These are phyloP conservation scores for Ochromonadaceae sp. DNA, from an alignment of 352 stramenopile species.

Conservation along the genomic window DNA sequence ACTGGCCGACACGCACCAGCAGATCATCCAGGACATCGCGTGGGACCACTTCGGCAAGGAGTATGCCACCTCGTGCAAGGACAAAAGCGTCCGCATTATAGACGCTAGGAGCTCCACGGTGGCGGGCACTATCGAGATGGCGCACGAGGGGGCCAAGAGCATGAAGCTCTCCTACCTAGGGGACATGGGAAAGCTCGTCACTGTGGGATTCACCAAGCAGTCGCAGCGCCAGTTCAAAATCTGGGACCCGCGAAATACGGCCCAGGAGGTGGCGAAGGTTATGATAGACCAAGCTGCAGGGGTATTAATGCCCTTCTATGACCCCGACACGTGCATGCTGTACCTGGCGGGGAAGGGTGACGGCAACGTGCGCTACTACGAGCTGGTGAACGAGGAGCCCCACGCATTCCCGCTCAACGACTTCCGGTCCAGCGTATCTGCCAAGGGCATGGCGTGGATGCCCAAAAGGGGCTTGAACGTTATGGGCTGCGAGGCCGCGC, in stretches of 20 bases:
- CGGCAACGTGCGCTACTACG: constrained; percentile 96
- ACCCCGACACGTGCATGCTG: constrained; percentile 89
- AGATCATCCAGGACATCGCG: constrained; percentile 89
- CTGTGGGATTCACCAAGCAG: constrained; percentile 88
- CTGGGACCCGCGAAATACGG: constrained; percentile 64
- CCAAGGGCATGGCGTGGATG: constrained; percentile 92
- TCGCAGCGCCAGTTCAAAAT: constrained; percentile 78
- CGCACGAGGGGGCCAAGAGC: constrained; percentile 92
- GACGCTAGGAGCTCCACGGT: constrained; percentile 72
- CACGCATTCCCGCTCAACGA: constrained; percentile 64
- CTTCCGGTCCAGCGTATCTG: constrained; percentile 77
- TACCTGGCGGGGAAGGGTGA: constrained; percentile 92
- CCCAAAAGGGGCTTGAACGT: constrained; percentile 96
- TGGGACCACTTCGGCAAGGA: constrained; percentile 91
- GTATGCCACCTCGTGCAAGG: constrained; percentile 89
- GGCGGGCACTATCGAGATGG: constrained; percentile 39
- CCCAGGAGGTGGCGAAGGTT: constrained; percentile 70
- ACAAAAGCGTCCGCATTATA: constrained; percentile 92
- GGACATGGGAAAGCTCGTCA: constrained; percentile 84
- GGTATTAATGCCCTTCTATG: constrained; percentile 98
- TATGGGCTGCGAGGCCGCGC: constrained; percentile 88
- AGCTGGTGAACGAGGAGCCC: constrained; percentile 86
- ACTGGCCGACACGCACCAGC: constrained; percentile 57
- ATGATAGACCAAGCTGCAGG: constrained; percentile 93
- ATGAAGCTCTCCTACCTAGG: constrained; percentile 92